Evolutionary conservation across 2,329 filamentous ascomycete species (phyloP), one percentile per base, ranked within the genome.

Genomic region (Polytolypa hystricis): DNA sequence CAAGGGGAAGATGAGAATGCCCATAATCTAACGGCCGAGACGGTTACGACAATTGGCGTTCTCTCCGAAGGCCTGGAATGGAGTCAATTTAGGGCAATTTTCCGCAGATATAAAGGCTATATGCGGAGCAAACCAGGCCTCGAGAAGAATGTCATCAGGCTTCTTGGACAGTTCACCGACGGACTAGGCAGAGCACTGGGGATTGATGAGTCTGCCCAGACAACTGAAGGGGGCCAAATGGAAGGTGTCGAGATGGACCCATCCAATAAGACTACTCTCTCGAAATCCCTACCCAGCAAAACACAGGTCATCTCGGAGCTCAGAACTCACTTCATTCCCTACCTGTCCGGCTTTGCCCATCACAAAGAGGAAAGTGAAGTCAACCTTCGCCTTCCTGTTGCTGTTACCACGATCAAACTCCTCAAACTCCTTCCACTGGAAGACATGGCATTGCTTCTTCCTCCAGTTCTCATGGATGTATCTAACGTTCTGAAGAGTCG

Each of bases 301-400:
- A 64, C 75, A 7, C 84, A 84, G 55, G 67, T 93, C 21, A 67
- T 73, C 11, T 69, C 73, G 1, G 85, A 94, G 47, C 67, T 96
- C 35, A 72, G 74, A 27, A 73, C 75, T 14, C 78, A 79, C 43
- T 82, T 94, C 49, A 64, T 94, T 25, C 85, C 89, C 0, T 74
- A 82, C 12, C 64, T 98, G 20, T 71, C 80, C n/a, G 74, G 77
- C 30, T 91, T 94, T 54, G 73, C 96, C 18, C 87, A 95, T 50
- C 79, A 93, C 50, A 96, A 95, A 58, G 84, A 96, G 45, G 91
- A 98, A 56, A 79, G 85, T 1, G 87, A 86, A 33, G 89, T 98
- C 58, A 94, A 87, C 62, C 75, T 91, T 35, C 84, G 91, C 56
- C 81, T 95, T 21, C 87, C 89, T 1, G 81, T 94, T 4, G 87